Evolutionary conservation across 345 rosid species (phyloP).

Genomic region (Abelmoschus esculentus): DNA sequence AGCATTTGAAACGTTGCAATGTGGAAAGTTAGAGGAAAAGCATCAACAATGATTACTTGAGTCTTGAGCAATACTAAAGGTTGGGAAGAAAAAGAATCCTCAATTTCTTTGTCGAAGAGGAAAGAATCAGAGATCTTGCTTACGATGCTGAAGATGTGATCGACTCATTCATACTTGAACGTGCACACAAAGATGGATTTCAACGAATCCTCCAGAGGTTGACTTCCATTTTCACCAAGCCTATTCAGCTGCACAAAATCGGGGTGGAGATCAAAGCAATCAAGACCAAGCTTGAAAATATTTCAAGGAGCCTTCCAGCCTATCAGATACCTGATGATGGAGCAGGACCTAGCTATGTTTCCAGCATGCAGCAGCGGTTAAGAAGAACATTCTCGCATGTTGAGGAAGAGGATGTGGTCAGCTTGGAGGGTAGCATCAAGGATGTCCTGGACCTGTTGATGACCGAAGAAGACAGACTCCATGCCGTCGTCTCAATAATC

Average conservation of each 20-base stretch:
- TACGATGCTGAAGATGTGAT: too few relatives aligned
- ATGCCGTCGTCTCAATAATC: constrained; percentile 8
- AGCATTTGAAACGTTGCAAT: too few relatives aligned
- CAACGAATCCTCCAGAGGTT: too few relatives aligned
- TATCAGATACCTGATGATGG: not conserved
- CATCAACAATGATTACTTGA: too few relatives aligned
- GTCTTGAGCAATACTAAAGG: too few relatives aligned
- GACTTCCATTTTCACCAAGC: not conserved
- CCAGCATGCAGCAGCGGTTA: not conserved
- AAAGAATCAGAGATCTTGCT: too few relatives aligned
- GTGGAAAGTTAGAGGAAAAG: too few relatives aligned
- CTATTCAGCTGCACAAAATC: not conserved
- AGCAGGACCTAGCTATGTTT: not conserved
- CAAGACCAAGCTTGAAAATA: not conserved
- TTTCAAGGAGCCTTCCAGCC: not conserved
- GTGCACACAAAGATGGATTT: too few relatives aligned
- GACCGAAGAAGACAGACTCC: not conserved
- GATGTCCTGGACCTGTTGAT: not conserved
- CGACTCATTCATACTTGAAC: too few relatives aligned
- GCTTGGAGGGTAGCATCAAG: not conserved
- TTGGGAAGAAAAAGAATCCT: too few relatives aligned
- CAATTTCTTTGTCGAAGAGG: too few relatives aligned
- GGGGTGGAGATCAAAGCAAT: not conserved
- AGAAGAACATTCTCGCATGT: constrained; percentile 4
- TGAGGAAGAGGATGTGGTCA: not conserved